A percentile compares a stretch with the other conserved stretches of the same genome.
phyloP scores from a whole-genome alignment of 2,329 filamentous ascomycete species.

The Aspergillus eucalypticola region DNA sequence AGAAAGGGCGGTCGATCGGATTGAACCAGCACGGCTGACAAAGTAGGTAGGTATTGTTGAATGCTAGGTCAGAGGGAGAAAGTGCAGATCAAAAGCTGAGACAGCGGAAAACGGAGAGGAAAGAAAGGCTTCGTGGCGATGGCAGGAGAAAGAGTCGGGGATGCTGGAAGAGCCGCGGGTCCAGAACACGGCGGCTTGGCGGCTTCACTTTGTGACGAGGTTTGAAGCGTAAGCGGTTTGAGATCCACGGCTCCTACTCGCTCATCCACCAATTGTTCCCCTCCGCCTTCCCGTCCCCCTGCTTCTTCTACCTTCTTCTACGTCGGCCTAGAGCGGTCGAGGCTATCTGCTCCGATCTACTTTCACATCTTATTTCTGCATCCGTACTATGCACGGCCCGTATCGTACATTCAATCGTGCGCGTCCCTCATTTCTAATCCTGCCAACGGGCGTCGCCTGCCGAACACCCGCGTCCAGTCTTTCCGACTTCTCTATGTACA shows the following conservation, averaged over 20 bases:
- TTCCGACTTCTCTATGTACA: slow-evolving; percentile 18
- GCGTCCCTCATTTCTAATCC: not conserved
- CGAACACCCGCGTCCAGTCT: too few relatives aligned
- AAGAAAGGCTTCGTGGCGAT: slow-evolving; percentile 6
- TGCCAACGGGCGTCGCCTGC: too few relatives aligned
- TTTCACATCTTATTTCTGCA: too few relatives aligned
- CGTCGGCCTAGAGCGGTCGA: not conserved
- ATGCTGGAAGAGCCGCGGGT: slow-evolving; percentile 24
- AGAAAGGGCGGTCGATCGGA: not conserved
- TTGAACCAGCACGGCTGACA: not conserved
- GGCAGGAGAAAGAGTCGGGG: slow-evolving; percentile 9
- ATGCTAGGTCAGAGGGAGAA: not conserved
- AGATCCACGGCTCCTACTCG: slow-evolving; percentile 1
- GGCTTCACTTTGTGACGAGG: not conserved
- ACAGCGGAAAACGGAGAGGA: not conserved
- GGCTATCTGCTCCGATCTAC: not conserved
- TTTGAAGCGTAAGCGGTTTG: not conserved
- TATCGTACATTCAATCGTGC: slow-evolving; percentile 10
- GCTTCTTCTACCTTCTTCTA: not conserved
- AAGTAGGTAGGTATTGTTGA: not conserved
- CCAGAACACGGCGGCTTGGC: slow-evolving; percentile 27
- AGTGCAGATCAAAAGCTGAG: not conserved
- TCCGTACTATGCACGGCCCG: too few relatives aligned
- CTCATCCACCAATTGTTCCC: not conserved
- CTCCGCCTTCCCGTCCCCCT: not conserved